These are phyloP conservation scores for Achaetomium macrosporum DNA, from an alignment of 2,329 filamentous ascomycete species.

Conservation along the genomic window DNA sequence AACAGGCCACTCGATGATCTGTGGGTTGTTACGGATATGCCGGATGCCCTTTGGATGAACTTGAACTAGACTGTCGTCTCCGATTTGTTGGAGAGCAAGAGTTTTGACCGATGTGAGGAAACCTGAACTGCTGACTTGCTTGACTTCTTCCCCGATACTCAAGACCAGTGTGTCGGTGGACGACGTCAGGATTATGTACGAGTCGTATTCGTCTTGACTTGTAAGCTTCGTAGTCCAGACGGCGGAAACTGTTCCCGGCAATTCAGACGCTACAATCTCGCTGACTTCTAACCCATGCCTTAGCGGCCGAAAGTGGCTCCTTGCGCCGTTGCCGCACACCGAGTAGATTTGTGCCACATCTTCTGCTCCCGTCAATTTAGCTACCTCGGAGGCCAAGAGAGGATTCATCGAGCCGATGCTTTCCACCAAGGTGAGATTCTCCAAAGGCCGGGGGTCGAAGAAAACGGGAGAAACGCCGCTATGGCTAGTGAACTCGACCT, in stretches of 20 bases:
- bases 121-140: slow-evolving; percentile 89
- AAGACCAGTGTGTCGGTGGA: slow-evolving; percentile 84
- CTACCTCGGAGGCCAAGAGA: slow-evolving; percentile 82
- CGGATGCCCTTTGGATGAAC: slow-evolving; percentile 93
- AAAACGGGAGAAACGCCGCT: slow-evolving; percentile 75
- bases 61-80: slow-evolving; percentile 86
- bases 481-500: slow-evolving; percentile 79
- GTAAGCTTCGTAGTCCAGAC: slow-evolving; percentile 95
- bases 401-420: slow-evolving; percentile 87
- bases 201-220: slow-evolving; percentile 76
- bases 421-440: slow-evolving; percentile 81
- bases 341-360: slow-evolving; percentile 96
- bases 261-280: slow-evolving; percentile 89
- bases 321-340: slow-evolving; percentile 79
- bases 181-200: slow-evolving; percentile 93
- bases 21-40: slow-evolving; percentile 72
- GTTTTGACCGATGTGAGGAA: slow-evolving; percentile 87
- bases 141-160: slow-evolving; percentile 93
- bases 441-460: slow-evolving; percentile 72
- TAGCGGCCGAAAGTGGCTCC: slow-evolving; percentile 84
- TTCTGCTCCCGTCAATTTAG: slow-evolving; percentile 82
- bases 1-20: slow-evolving; percentile 87
- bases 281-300: slow-evolving; percentile 91
- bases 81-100: slow-evolving; percentile 86
- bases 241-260: slow-evolving; percentile 80